These are phyloP conservation scores for Cadophora luteo-olivacea DNA, from an alignment of 2,329 filamentous ascomycete species.

Conservation along the genomic window DNA sequence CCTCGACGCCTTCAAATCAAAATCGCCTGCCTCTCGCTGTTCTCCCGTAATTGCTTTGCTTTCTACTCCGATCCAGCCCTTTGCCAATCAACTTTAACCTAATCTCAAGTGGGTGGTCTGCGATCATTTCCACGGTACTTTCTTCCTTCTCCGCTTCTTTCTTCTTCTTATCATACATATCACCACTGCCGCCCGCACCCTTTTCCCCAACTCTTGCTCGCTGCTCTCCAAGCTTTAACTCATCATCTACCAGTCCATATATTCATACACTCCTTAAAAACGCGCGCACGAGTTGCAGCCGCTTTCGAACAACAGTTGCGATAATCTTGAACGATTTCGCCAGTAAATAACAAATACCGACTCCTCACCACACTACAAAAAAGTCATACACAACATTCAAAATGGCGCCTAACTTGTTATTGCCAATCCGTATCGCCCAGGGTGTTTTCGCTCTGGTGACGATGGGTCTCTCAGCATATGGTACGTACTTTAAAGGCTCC, in stretches of 20 bases:
- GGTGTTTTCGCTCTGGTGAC: slow-evolving; percentile 52
- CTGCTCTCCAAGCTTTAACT: neutral
- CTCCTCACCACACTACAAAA: slow-evolving; percentile 6
- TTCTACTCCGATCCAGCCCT: neutral
- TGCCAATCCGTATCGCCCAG: slow-evolving; percentile 55
- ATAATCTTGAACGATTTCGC: slow-evolving; percentile 15
- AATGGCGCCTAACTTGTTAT: slow-evolving; percentile 51
- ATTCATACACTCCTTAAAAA: slow-evolving; percentile 19
- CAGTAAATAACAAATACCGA: slow-evolving; percentile 5
- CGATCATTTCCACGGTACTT: slow-evolving; percentile 17
- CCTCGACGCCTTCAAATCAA: slow-evolving; percentile 14
- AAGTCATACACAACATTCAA: slow-evolving; percentile 21
- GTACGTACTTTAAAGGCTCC: slow-evolving; percentile 44
- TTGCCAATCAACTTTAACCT: slow-evolving; percentile 13
- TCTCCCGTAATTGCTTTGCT: slow-evolving; percentile 16
- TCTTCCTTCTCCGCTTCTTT: slow-evolving; percentile 9
- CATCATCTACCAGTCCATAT: neutral
- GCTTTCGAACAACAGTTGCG: slow-evolving; percentile 18
- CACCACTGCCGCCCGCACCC: neutral
- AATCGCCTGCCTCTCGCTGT: slow-evolving; percentile 3
- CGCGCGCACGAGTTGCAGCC: slow-evolving; percentile 39
- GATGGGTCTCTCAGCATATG: slow-evolving; percentile 56
- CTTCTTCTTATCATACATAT: slow-evolving; percentile 7
- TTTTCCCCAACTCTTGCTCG: neutral
- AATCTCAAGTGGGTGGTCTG: slow-evolving; percentile 21